Evolutionary conservation across 2,329 filamentous ascomycete species (phyloP), one percentile per base, ranked within the genome.

Genomic region (Calycina herbarum): DNA sequence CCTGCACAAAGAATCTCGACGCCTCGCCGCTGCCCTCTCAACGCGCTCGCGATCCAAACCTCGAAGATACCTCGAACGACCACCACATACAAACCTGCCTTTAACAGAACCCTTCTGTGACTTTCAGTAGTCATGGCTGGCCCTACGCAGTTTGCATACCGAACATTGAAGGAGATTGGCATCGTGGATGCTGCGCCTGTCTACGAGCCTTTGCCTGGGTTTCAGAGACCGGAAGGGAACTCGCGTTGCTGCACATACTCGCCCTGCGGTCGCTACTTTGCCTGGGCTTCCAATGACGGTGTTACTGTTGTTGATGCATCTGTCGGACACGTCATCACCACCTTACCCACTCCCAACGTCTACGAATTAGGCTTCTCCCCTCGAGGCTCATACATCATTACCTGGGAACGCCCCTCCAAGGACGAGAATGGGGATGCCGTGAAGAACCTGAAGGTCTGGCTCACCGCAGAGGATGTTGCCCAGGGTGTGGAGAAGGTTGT

Each of bases 391-490:
- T 99, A 92, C 79, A 83, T 98, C 77, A 97, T 96, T 77, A 98
- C 95, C 63, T 98, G 94, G 93, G 94, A 99, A 82, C 89, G 95
- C 42, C 91, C 93, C 8, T 85, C 86, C 71, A 98, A 98, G 82
- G 94, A 98, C 75, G 94, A 94, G 76, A 89, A 91, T 67, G 95
- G 95, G 65, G 93, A 97, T 78, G 93, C 95, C 57, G 89, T 88
- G 73, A 97, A 97, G 86, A 99, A 99, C 78, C 83, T 99, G 70
- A 98, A 97, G 84, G 89, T 99, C 73, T 99, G 95, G 95, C 88
- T 89, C 76, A 93, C 92, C 42, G 81, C 92, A 64, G 91, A 94
- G 76, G 87, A 91, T 8, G 78, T 83, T 13, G 81, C 86, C 58
- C 85, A 85, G 57, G 86, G 80, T 59, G 81, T 80, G 67, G 86